Conservation (phyloP, 768 basidiomycete genomes). For the Podaxis mareebaensis region DNA sequence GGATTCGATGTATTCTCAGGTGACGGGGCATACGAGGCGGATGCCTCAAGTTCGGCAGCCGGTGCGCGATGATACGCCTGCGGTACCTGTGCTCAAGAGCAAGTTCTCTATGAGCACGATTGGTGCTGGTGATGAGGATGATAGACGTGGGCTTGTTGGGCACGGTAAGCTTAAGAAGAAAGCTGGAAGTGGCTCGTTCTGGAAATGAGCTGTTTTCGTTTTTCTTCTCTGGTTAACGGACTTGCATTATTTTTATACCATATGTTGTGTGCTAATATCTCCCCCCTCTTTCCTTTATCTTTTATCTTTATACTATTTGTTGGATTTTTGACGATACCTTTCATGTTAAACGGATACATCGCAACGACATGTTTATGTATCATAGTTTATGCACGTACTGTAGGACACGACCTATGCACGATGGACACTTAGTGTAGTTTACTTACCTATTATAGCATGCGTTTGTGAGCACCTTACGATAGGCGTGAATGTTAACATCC, state of each 20-base stretch:
- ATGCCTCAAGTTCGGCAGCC: slow-evolving; percentile 70
- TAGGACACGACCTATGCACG: background rate
- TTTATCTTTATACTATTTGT: background rate
- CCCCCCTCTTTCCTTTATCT: background rate
- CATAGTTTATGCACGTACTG: slow-evolving; percentile 1
- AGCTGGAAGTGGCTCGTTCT: slow-evolving; percentile 23
- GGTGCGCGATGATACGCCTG: slow-evolving; percentile 26
- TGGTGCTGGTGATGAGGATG: slow-evolving; percentile 18
- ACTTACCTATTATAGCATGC: background rate
- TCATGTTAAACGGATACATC: background rate
- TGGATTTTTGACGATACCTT: background rate
- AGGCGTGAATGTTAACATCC: background rate
- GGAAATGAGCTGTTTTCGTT: slow-evolving; percentile 23
- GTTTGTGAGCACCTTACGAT: background rate
- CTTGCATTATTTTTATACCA: slow-evolving; percentile 4
- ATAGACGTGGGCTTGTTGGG: background rate
- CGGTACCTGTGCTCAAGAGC: slow-evolving; percentile 25
- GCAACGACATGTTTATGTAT: slow-evolving; percentile 1
- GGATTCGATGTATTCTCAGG: slow-evolving; percentile 64
- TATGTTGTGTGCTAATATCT: background rate
- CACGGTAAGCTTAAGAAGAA: slow-evolving; percentile 22
- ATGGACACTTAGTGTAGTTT: background rate
- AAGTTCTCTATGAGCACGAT: slow-evolving; percentile 54
- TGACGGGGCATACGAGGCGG: slow-evolving; percentile 60
- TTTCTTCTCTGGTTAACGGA: background rate